Evolutionary conservation across 1,284 basidiomycete species (phyloP), one percentile per base, ranked within the genome.

Genomic region (Heterobasidion parviporum): DNA sequence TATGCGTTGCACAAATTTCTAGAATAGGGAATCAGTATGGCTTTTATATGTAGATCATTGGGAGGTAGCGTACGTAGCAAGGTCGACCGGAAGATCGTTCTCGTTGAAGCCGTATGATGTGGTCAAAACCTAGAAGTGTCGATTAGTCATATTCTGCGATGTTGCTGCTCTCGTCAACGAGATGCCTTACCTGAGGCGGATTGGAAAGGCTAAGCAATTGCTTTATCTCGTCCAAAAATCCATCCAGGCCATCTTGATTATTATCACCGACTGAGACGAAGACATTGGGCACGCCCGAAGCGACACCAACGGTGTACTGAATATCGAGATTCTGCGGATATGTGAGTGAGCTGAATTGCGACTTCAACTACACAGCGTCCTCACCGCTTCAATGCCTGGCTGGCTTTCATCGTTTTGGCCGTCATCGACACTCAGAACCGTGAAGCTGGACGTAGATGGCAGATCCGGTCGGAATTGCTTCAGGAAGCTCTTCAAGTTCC

Each of bases 151-250:
- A 16, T 16, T 14, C 12, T 3, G 5, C 4, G 14, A 44, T 4
- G 15, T 8, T 15, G 26, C 26, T 26, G 26, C 26, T 4, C 26
- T 26, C 26, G 26, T 12, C n/a, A 16, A 61, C 65, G n/a, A 81
- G 83, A 2, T 76, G 75, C 56, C 83, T 70, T 1, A 78, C 77
- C 50, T 76, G 74, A 2, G 82, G 80, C 6, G 61, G 51, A 16
- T 76, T 72, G 36, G 70, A 69, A 1, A 65, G 60, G 48, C 74
- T 71, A 44, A 67, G 62, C 33, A 73, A 60, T 46, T 62, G 61
- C 59, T 70, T 68, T 59, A 69, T 67, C 56, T 68, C 68, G 55
- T 70, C 67, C 32, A 67, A 59, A 59, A 68, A 65, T 16, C 64
- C 64, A 14, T 54, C 55, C 20, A 65, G 59, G 14, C 62, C 61